Evolutionary conservation across 495 filamentous ascomycete species (phyloP).

Genomic region (Rostrohypoxylon terebratum): DNA sequence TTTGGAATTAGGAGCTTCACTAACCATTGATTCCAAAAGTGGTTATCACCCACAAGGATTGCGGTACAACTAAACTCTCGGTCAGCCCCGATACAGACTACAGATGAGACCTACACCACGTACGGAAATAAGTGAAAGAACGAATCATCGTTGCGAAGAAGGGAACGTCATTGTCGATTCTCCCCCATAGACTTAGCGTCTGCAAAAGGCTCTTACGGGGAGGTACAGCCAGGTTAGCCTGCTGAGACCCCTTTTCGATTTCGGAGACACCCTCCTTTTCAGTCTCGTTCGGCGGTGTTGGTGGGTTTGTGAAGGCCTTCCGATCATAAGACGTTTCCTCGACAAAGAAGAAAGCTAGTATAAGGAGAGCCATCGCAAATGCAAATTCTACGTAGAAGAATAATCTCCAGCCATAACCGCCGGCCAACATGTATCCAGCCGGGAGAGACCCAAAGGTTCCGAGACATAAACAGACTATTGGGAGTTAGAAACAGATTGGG

Average conservation of each 20-base stretch:
- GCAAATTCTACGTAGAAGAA: constrained; percentile 75
- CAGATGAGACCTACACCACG: background rate
- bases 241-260: constrained; percentile 32
- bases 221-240: constrained; percentile 42
- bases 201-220: constrained; percentile 59
- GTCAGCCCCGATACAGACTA: background rate
- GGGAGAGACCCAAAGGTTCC: constrained; percentile 69
- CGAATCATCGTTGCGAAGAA: constrained; percentile 67
- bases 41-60: constrained; percentile 70
- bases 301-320: constrained; percentile 22
- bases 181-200: constrained; percentile 63
- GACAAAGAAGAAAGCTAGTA: constrained; percentile 70
- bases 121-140: constrained; percentile 66
- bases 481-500: constrained; percentile 19
- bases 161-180: constrained; percentile 62
- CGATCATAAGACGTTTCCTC: constrained; percentile 72
- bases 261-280: constrained; percentile 39
- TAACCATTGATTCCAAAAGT: constrained; percentile 60
- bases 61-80: constrained; percentile 57
- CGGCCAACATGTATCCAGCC: constrained; percentile 72
- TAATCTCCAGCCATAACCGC: constrained; percentile 70
- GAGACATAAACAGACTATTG: constrained; percentile 67
- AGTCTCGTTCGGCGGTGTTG: constrained; percentile 37
- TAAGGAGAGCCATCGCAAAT: constrained; percentile 65
- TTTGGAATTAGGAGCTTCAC: constrained; percentile 19